Evolutionary conservation across 2,329 filamentous ascomycete species (phyloP), one percentile per base, ranked within the genome.

Genomic region (Talaromyces atroroseus): DNA sequence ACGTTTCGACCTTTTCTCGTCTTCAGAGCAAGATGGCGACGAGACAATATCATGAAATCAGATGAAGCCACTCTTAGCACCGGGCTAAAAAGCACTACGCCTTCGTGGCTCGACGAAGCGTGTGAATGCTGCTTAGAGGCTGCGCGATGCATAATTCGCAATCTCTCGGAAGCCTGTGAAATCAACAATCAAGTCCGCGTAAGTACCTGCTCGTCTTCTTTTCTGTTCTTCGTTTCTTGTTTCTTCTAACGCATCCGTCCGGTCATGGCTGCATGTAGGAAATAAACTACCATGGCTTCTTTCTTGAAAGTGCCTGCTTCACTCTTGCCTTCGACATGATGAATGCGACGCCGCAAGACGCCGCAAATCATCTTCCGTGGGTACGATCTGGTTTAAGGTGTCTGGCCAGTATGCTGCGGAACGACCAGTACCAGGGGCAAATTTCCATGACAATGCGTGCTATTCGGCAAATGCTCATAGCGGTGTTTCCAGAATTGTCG

Each of bases 1-100:
- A 76, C 73, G 0, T 77, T 76, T 52, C 69, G 75, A 0, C 75
- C 76, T 4, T 78, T 78, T 54, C 56, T 78, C 24, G 74, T 77
- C 8, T 69, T 78, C 21, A 68, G 75, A 18, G 74, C 74, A 3
- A 74, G 76, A 56, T 65, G 74, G 61, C 71, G 68, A 49, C 66
- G 70, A 8, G 70, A 74, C 34, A 47, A 24, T 5, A 52, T 42
- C 6, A 36, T 53, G 7, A 58, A 58, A 23, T 46, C 49, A 24
- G 34, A 62, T 57, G 56, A 64, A 63, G 48, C 32, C n/a, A 47
- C 21, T 14, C 42, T 20, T 5, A 54, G 40, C 20, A 65, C 64
- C 56, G 62, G 61, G 20, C 60, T 64, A 4, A 63, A 61, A 2
- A 29, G 4, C 6, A 64, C 66, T 32, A 66, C 65, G 1, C 70